Base-by-base conservation (phyloP, 2,329 filamentous ascomycete species). In the Scedosporium dehoogii region DNA sequence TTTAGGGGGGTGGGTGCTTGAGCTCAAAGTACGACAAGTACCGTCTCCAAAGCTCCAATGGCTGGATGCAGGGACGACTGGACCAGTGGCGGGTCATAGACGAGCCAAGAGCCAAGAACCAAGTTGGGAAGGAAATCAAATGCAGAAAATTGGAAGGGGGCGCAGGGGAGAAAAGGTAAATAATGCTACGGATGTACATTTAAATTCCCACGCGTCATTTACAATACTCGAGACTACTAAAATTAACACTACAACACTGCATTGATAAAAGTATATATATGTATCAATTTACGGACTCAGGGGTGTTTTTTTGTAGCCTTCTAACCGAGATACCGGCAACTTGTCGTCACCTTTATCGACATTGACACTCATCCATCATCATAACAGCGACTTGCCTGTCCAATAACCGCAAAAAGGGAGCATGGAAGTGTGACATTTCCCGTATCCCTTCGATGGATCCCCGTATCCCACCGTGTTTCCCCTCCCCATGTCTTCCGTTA, bases 91-190 rank as follows among this genome's bases (percentile, higher is more conserved):
- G 18, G 51, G 18, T 16, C 18, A 18, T 14, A 23, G 21, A n/a
- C 7, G 51, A 23, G 12, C 51, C 18, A 55, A 14, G 23, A 27
- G 51, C 51, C 51, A 55, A 55, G 51, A 55, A 6, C 51, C 51
- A 27, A 55, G 51, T 55, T 55, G 23, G 51, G 51, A 55, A 55
- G 51, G 21, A 55, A 55, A 55, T 55, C 51, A 55, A 55, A 55
- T 55, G 51, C 51, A 23, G 51, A 55, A 38, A 55, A 55, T 55
- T 55, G 51, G 51, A 55, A 55, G 16, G 51, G 23, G 51, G 51
- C 51, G 51, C 51, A 55, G 51, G 51, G 16, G 12, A 55, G 12
- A 6, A 1, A 7, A 27, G 18, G 51, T 55, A 23, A 10, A 29
- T 21, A 14, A 10, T 9, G 51, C 12, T 55, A 55, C 18, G 7